Evolutionary conservation across 306 rosid genomes (phyloP).

Genomic region (Quercus alba): DNA sequence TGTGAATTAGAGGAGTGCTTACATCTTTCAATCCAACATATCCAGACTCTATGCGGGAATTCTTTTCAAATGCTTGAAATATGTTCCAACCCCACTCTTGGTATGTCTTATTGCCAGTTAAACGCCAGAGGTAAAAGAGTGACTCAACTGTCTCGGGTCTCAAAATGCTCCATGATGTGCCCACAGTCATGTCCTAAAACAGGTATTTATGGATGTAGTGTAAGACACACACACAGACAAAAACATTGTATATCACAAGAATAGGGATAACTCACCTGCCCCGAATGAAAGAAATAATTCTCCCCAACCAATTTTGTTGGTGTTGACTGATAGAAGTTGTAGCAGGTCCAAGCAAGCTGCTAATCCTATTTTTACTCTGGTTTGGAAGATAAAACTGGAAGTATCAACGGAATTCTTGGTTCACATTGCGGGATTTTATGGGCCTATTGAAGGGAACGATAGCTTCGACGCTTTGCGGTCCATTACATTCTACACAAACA

Average conservation of each 20-base stretch:
- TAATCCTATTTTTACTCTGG: too few relatives aligned
- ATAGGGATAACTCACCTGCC: conserved; percentile 63
- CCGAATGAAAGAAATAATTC: conserved; percentile 74
- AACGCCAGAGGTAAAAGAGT: conserved; percentile 92
- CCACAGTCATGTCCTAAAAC: conserved; percentile 80
- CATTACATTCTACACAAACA: too few relatives aligned
- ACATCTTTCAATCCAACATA: conserved; percentile 98
- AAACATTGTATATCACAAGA: conserved; percentile 14
- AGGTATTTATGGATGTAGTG: conserved; percentile 13
- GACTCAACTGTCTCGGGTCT: conserved; percentile 98
- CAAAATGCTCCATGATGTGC: conserved; percentile 94
- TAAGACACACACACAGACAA: background rate
- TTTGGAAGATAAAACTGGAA: too few relatives aligned
- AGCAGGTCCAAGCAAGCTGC: conserved; percentile 99
- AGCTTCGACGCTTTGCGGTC: too few relatives aligned
- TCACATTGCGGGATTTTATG: too few relatives aligned
- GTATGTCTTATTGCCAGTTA: conserved; percentile 92
- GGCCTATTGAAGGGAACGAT: too few relatives aligned
- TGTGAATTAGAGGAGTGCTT: conserved; percentile 35
- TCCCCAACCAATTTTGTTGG: conserved; percentile 98
- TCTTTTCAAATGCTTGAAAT: conserved; percentile 97
- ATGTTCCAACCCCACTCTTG: conserved; percentile 99
- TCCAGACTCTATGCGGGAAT: conserved; percentile 82
- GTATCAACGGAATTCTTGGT: too few relatives aligned
- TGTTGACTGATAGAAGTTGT: conserved; percentile 91